These are phyloP conservation scores for Phialocephala sp. DNA, from an alignment of 2,329 filamentous ascomycete genomes.

Conservation along the genomic window DNA sequence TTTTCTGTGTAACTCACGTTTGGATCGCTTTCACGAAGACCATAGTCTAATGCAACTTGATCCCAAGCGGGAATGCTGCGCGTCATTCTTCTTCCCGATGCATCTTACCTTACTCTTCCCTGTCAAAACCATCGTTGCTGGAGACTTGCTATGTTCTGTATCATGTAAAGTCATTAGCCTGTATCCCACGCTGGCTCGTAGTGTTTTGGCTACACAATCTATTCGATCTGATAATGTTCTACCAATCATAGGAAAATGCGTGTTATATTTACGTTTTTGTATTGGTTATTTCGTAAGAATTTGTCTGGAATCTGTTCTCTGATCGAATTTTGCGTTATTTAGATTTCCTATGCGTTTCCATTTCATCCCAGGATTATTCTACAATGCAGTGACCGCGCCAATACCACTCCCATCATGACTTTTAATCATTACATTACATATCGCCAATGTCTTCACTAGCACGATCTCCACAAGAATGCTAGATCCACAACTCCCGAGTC, in stretches of 20 bases:
- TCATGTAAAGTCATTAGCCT: too few relatives aligned
- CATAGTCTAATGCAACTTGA: not conserved
- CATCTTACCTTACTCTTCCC: too few relatives aligned
- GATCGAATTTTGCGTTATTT: not conserved
- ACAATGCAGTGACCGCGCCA: not conserved
- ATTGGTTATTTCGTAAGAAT: too few relatives aligned
- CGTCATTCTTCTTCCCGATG: too few relatives aligned
- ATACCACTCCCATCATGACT: not conserved
- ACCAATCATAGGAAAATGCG: too few relatives aligned
- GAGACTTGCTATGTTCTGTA: too few relatives aligned
- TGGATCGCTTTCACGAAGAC: not conserved
- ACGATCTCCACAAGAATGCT: conserved; percentile 1
- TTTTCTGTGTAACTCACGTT: not conserved
- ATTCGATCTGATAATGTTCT: too few relatives aligned
- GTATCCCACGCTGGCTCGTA: too few relatives aligned
- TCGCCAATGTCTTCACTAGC: not conserved
- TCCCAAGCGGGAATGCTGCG: not conserved
- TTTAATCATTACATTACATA: not conserved
- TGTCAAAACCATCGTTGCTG: too few relatives aligned
- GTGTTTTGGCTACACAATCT: too few relatives aligned
- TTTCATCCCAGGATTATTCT: not conserved
- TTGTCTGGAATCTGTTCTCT: too few relatives aligned
- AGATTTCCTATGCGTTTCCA: not conserved
- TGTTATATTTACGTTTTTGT: too few relatives aligned
- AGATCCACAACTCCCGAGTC: conserved; percentile 13